A percentile compares a stretch with the other conserved stretches of the same genome.
These are phyloP conservation scores for Rosa rugosa DNA, from an alignment of 306 rosid species.

Conservation along the genomic window DNA sequence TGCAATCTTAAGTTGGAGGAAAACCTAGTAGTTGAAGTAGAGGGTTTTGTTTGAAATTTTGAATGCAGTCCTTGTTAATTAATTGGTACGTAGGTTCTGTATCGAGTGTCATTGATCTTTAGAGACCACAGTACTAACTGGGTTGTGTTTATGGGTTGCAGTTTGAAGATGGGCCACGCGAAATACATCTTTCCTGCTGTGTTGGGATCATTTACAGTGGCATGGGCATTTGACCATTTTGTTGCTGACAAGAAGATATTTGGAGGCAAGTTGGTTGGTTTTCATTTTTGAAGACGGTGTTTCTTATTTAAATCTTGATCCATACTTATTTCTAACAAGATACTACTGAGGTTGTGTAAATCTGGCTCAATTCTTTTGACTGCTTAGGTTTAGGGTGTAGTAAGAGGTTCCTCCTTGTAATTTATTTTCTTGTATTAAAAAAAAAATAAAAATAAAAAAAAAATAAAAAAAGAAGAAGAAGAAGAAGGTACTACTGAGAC, in stretches of 20 bases:
- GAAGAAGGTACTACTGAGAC: neutral
- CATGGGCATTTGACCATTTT: constrained; percentile 43
- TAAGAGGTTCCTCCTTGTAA: too few relatives aligned
- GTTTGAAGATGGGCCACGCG: constrained; percentile 45
- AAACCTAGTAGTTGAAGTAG: neutral
- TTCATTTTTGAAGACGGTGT: neutral
- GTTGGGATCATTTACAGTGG: constrained; percentile 53
- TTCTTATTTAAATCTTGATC: neutral
- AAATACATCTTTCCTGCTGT: constrained; percentile 47
- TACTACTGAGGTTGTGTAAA: neutral
- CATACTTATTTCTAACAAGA: neutral
- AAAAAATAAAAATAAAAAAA: too few relatives aligned
- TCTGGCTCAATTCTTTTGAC: too few relatives aligned
- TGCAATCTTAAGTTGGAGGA: neutral
- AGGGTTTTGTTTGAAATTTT: neutral
- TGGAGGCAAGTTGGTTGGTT: constrained; percentile 51
- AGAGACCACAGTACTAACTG: neutral
- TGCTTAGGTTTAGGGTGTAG: too few relatives aligned
- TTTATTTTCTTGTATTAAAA: too few relatives aligned
- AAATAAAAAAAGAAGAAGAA: too few relatives aligned
- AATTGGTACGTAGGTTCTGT: neutral
- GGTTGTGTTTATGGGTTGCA: constrained; percentile 6
- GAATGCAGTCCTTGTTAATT: neutral
- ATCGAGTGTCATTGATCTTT: neutral
- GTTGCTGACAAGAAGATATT: constrained; percentile 69